These are phyloP conservation scores for Blastobotrys capitulatus DNA, from an alignment of 1,139 yeast genomes.

Conservation along the genomic window DNA sequence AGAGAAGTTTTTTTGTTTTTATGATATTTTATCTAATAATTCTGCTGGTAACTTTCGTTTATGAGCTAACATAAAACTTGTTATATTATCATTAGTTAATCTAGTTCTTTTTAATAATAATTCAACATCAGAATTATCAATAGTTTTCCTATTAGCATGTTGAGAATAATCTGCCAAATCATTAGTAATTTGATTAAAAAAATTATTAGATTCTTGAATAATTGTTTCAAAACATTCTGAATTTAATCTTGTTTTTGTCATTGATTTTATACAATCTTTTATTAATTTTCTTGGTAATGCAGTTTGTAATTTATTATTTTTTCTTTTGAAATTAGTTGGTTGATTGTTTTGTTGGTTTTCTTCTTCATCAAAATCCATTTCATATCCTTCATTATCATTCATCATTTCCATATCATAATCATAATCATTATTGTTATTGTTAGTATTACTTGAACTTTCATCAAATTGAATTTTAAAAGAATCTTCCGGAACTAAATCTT, in stretches of 20 bases:
- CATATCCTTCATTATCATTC: neutral
- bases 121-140: constrained; percentile 29
- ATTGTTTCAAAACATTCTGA: constrained; percentile 27
- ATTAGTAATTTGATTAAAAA: constrained; percentile 25
- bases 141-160: constrained; percentile 28
- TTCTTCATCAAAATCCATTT: neutral
- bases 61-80: constrained; percentile 24
- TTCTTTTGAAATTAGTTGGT: neutral
- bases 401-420: constrained; percentile 4
- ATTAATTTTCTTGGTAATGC: constrained; percentile 24
- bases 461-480: constrained; percentile 12
- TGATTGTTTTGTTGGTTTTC: neutral
- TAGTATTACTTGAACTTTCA: neutral
- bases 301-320: constrained; percentile 11
- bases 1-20: neutral
- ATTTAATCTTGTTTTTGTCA: constrained; percentile 18
- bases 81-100: constrained; percentile 14
- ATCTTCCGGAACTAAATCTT: constrained; percentile 7
- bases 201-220: constrained; percentile 24
- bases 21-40: constrained; percentile 18
- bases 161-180: constrained; percentile 29
- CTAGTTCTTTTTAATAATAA: constrained; percentile 27
- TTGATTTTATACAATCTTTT: constrained; percentile 21
- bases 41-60: constrained; percentile 29
- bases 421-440: neutral